Percentiles rank a stretch among this genome's conserved stretches.
Conservation (phyloP, 805 yeast species). For the Hemisphaericaspora nanyangensis region DNA sequence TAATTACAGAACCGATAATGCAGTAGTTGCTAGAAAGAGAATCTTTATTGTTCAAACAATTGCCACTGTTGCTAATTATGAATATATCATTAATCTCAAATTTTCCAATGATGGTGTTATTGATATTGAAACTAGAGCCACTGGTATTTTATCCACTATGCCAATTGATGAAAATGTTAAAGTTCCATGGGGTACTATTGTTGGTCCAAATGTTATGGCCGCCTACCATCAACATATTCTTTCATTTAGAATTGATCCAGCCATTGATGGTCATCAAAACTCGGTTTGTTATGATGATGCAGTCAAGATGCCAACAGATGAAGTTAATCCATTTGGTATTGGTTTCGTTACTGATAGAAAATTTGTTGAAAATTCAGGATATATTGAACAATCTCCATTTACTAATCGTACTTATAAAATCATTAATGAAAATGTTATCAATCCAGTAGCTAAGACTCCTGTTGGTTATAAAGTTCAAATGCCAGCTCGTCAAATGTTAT, state of each 20-base stretch:
- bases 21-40: constrained; percentile 75
- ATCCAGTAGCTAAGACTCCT: constrained; percentile 65
- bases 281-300: constrained; percentile 70
- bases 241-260: constrained; percentile 77
- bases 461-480: constrained; percentile 72
- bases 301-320: constrained; percentile 52
- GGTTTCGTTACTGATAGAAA: constrained; percentile 66
- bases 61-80: constrained; percentile 83
- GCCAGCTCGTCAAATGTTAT: constrained; percentile 74
- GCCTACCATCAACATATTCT: constrained; percentile 81
- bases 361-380: constrained; percentile 66
- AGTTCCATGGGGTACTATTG: constrained; percentile 72
- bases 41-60: constrained; percentile 76
- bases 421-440: constrained; percentile 68
- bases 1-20: constrained; percentile 67
- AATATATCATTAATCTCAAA: constrained; percentile 67
- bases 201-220: constrained; percentile 79
- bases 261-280: constrained; percentile 77
- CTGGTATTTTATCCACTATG: constrained; percentile 83
- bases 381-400: constrained; percentile 69
- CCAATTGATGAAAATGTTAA: constrained; percentile 66
- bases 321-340: constrained; percentile 61
- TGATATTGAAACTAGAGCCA: constrained; percentile 76
- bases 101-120: constrained; percentile 77
- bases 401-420: constrained; percentile 72